Evolutionary conservation across 1,284 basidiomycete species (phyloP), one percentile per base, ranked within the genome.

Genomic region (Moesziomyces globuligerus): DNA sequence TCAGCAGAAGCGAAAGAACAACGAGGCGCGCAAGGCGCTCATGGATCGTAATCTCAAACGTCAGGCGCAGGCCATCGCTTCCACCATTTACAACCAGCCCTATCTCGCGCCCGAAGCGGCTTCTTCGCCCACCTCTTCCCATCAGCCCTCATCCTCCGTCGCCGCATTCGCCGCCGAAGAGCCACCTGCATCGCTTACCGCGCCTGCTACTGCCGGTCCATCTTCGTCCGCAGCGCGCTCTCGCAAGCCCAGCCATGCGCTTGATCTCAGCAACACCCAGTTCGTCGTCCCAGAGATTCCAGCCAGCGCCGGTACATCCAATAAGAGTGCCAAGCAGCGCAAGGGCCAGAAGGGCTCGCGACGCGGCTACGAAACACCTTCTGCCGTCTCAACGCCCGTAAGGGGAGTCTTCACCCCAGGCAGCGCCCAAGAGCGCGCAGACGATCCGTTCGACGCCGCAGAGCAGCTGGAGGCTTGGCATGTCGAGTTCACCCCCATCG

Each of bases 391-490:
- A 7, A 58, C 61, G 4, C 51, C 70, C 1, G 49, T 56, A 13
- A 46, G 60, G 13, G 69, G 69, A 53, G 59, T 52, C 32, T 56
- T 55, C 18, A 66, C 60, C 13, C 69, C 67, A 15, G 57, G 52
- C 37, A 57, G 57, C 48, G 42, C 47, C 10, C 54, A 72, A 36
- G 72, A 72, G 17, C 57, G 62, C 39, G 34, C 59, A 28, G 75
- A 75, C 10, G 64, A 71, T 21, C 53, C 58, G 4, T 65, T 64
- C 45, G 69, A 72, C 42, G 24, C 49, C 13, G 57, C 55, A n/a
- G 76, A 77, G n/a, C 64, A 73, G 45, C 56, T 78, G 41, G 77
- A 81, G 38, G 67, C 80, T 4, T 81, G 80, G 80, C 75, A 80
- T 29, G 64, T 80, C 44, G 80, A 81, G 43, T 81, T 64, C 52